Base-by-base conservation (phyloP, 2,329 filamentous ascomycete genomes). In the Penicillium sp. region DNA sequence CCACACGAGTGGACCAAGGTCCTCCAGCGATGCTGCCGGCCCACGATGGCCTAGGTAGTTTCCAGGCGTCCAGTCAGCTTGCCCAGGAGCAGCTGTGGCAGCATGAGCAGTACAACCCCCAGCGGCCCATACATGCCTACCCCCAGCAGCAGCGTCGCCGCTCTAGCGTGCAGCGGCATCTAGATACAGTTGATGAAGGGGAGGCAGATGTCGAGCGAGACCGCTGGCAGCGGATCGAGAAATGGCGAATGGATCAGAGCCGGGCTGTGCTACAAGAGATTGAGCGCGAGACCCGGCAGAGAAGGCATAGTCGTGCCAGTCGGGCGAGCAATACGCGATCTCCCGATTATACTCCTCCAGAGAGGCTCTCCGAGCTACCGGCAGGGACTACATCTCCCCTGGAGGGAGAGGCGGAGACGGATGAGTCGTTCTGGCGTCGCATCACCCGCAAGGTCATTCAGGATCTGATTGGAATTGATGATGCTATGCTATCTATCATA, bases 161-260 rank as follows among this genome's bases (percentile, higher is more conserved):
- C 32, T 80, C 78, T 11, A 80, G 78, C 54, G 70, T 81, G 4
- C 78, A 81, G 59, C 68, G 72, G 42, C 71, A 75, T 41, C 55
- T 82, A 9, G 78, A 80, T 50, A 69, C 72, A 8, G 63, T 81
- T 27, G 71, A 80, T 51, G 76, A 80, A 41, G 72, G 75, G 25
- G 75, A 79, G 28, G 68, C 72, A 23, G 68, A 74, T 18, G 77
- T 82, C 27, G 84, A 88, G 49, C 72, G 78, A 27, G 88, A 95
- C 53, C 83, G 85, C 59, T 85, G 83, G 60, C 80, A 83, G 54
- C 79, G 91, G 45, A 94, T 98, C 59, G 91, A 97, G 66, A 79
- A 80, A 36, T 98, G 93, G 93, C 80, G 90, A 40, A 69, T 94
- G 58, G 91, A 97, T 58, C 90, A 98, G 63, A 95, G 89, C 63